Percentiles rank a stretch among this genome's conserved stretches.
These are phyloP conservation scores for Aspergillus asperescens DNA, from an alignment of 495 filamentous ascomycete species.

Conservation along the genomic window DNA sequence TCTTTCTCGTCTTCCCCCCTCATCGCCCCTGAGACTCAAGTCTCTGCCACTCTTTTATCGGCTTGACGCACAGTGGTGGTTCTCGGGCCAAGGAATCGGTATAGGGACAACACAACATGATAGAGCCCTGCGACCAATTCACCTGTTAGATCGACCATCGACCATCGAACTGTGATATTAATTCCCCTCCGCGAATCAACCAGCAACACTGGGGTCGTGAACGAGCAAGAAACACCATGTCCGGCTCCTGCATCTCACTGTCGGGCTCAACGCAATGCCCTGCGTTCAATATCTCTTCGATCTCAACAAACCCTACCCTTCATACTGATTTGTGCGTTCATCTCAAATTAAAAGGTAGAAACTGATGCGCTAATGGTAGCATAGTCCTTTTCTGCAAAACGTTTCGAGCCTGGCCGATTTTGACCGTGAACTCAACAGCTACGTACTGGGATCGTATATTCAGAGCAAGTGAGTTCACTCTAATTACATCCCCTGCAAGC, in stretches of 20 bases:
- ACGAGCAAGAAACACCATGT: slow-evolving; percentile 24
- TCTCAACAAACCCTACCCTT: slow-evolving; percentile 65
- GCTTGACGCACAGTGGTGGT: slow-evolving; percentile 17
- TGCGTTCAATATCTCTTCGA: slow-evolving; percentile 75
- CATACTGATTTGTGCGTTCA: slow-evolving; percentile 71
- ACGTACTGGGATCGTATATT: slow-evolving; percentile 69
- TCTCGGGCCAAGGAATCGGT: neutral
- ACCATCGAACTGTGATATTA: slow-evolving; percentile 2
- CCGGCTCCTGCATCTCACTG: slow-evolving; percentile 67
- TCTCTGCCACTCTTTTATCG: slow-evolving; percentile 20
- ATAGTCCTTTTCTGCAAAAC: slow-evolving; percentile 79
- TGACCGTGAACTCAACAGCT: slow-evolving; percentile 67
- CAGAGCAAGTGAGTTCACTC: slow-evolving; percentile 58
- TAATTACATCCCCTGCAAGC: neutral
- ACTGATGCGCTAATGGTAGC: slow-evolving; percentile 24
- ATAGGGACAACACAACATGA: slow-evolving; percentile 13
- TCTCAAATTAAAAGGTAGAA: slow-evolving; percentile 1
- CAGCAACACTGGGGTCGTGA: neutral
- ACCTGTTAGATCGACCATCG: slow-evolving; percentile 4
- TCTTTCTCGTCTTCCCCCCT: slow-evolving; percentile 1
- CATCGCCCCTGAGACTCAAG: neutral
- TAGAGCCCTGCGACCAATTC: slow-evolving; percentile 1
- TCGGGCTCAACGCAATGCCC: slow-evolving; percentile 72
- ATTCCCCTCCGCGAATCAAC: neutral
- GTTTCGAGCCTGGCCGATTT: slow-evolving; percentile 74